Evolutionary conservation across 495 filamentous ascomycete genomes (phyloP), one percentile per base, ranked within the genome.

Genomic region (Penicillium robsamsonii): DNA sequence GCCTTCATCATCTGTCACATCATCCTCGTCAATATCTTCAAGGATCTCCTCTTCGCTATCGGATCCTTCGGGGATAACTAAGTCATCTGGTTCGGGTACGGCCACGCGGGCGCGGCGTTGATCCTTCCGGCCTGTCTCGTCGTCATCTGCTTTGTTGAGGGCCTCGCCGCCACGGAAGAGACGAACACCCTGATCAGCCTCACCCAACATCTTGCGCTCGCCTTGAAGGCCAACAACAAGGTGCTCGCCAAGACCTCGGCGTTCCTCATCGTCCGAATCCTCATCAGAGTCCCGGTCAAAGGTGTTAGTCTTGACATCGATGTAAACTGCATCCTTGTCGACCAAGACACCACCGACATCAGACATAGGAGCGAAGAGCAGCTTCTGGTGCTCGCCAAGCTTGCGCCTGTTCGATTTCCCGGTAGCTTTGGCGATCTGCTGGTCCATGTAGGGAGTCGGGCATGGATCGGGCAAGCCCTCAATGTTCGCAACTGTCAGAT

Each of bases 331-430:
- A 76, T 91, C 87, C 57, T 88, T 90, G 62, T 91, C 87, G 5
- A 91, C 85, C 67, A 91, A 69, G 4, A 98, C 86, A 62, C 94
- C 94, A 59, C 92, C 93, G 31, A 96, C 90, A 75, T 98, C 94
- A 48, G 90, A 94, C 92, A 98, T 97, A 15, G 94, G 94, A 13
- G 95, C 94, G 73, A 95, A 95, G 4, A 98, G 79, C 55, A 94
- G 79, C 72, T 96, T 97, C 65, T 97, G 91, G 69, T 96, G 97
- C 66, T 98, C 94, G 31, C 92, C 93, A 35, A 98, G 71, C 50
- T 91, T 77, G 63, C 85, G 84, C 56, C 90, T 77, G 12, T 82
- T 83, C 3, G 80, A 79, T 67, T 96, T 96, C 1, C 94, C 95
- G 1, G 85, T 85, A 6, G 82, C 82, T 64, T 92, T 96, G 24